Evolutionary conservation across 768 basidiomycete genomes (phyloP), one percentile per base, ranked within the genome.

Genomic region (Mycena haematopus): DNA sequence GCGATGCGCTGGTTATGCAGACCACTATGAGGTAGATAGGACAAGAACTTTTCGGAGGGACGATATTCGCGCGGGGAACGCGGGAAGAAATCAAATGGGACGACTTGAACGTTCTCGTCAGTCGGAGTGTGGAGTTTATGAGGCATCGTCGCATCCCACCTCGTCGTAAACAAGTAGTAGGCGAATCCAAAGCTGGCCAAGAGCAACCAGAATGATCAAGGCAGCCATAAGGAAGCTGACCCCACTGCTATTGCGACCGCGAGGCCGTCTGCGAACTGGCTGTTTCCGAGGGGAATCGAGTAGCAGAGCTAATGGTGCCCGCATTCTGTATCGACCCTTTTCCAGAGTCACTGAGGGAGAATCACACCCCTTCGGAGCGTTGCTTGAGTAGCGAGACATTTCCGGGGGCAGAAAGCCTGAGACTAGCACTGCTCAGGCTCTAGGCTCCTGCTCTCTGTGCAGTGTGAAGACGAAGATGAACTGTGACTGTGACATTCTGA

Each of bases 1-100:
- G 91, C 88, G 66, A 95, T 92, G 35, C 92, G 87, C 75, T 94
- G 91, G 73, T 92, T 94, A 74, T 94, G 91, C 66, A 91, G 89
- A 3, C 91, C 90, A 65, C 90, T 91, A 72, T 94, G 92, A 14
- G 92, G 92, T 21, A 94, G 79, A 72, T 92, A 94, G 21, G 90
- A 80, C 21, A 95, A 74, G 72, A 83, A 94, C 55, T 72, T 77
- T 56, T 60, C 63, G 13, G 63, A 49, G 36, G 54, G 29, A 27
- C 11, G 42, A 49, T 53, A 56, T 52, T 60, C n/a, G 31, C 53
- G 63, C 17, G 54, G 31, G 19, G 46, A 19, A 7, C 2, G 11
- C 24, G 55, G 17, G 61, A 58, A 55, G 52, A 58, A 53, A 44
- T 77, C 72, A 73, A 72, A 65, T 33, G 71, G 72, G 62, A 72